Evolutionary conservation across 2,329 filamentous ascomycete species (phyloP), one percentile per base, ranked within the genome.

Genomic region (Alternaria brassicicola): DNA sequence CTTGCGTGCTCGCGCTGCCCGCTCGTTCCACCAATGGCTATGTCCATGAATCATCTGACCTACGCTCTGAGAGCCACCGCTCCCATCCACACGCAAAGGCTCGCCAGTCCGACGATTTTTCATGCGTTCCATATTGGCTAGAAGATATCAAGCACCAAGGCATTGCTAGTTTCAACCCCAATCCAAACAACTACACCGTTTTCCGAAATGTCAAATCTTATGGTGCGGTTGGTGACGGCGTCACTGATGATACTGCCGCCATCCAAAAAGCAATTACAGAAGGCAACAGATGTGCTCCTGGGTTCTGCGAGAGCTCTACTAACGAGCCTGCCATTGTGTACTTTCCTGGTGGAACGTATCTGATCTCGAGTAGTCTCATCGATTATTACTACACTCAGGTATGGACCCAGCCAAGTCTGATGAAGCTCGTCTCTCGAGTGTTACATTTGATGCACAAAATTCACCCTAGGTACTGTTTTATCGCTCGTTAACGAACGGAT

Each of bases 331-430:
- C 83, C 3, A 73, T 85, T 21, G 80, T 87, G n/a, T 86, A 86
- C 69, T 85, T 86, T 64, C 84, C 83, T 3, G 79, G 80, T 17
- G 86, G 86, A 41, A 87, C 82, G 0, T 90, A 90, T 62, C 49
- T 85, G 2, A 80, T 88, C 56, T 86, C 81, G 39, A 76, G 78
- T 0, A 79, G 84, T 2, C 86, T 90, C 60, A 81, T 87, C 52
- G 81, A 86, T 66, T 88, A 86, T 66, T 89, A 88, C 73, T 84
- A 85, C 59, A 89, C 87, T 6, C 83, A 88, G 52, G 71, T 73
- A 53, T 49, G 59, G 12, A 47, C 10, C 3, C 43, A 1, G 10
- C 13, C 7, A 4, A 23, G 30, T 35, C 19, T 28, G 19, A 46
- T 1, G 1, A 23, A 31, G 39, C 15, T 25, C 13, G 39, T 21